Conservation (phyloP, 257 asterid genomes). For the Scutellaria galericulata region DNA sequence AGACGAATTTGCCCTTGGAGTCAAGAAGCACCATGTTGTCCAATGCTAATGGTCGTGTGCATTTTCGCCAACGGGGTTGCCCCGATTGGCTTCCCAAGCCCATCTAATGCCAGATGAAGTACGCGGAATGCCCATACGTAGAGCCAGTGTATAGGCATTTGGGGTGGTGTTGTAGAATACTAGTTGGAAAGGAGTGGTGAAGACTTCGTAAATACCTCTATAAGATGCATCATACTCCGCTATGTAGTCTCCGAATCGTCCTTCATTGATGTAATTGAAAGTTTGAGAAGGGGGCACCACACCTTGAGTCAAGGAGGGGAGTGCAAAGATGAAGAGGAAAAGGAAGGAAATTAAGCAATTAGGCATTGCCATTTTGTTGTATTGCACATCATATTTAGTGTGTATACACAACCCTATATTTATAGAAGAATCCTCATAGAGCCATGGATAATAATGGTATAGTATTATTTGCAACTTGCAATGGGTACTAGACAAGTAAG, state of each 20-base stretch:
- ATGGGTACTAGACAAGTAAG: too few species aligned
- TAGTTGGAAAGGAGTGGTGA: constrained; percentile 30
- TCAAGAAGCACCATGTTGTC: constrained; percentile 48
- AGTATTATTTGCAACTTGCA: too few species aligned
- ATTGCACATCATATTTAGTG: too few species aligned
- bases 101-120: constrained; percentile 28
- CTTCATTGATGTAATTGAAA: constrained; percentile 37
- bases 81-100: constrained; percentile 57
- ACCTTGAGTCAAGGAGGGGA: constrained; percentile 5
- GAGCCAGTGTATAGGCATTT: constrained; percentile 35
- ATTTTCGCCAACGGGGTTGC: constrained; percentile 43
- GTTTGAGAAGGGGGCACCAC: constrained; percentile 42
- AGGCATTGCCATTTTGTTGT: background rate
- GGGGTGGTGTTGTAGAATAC: constrained; percentile 52
- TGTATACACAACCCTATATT: too few species aligned
- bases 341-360: background rate
- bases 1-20: constrained; percentile 36
- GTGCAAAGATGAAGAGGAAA: background rate
- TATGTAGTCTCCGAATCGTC: constrained; percentile 35
- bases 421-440: too few species aligned
- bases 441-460: too few species aligned
- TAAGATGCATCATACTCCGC: constrained; percentile 41
- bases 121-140: constrained; percentile 34
- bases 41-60: constrained; percentile 43
- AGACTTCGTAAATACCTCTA: constrained; percentile 1